These are phyloP conservation scores for Yarrowia divulgata DNA, from an alignment of 805 yeast genomes.

Conservation along the genomic window DNA sequence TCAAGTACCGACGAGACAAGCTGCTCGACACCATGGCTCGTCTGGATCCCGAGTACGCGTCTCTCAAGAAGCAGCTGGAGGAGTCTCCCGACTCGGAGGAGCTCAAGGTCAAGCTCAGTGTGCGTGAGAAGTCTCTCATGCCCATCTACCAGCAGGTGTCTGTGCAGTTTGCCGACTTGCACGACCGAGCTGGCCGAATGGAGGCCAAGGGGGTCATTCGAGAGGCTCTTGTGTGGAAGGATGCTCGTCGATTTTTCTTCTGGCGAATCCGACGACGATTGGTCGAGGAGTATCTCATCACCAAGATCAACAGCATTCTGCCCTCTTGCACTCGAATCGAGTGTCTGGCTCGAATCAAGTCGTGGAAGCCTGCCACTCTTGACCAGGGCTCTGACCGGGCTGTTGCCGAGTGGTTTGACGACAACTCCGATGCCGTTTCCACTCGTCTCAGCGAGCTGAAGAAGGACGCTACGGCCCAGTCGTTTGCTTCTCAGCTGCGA, in stretches of 20 bases:
- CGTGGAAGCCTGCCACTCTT: constrained; percentile 79
- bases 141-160: constrained; percentile 93
- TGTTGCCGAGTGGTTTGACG: constrained; percentile 86
- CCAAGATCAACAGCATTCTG: constrained; percentile 70
- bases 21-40: constrained; percentile 89
- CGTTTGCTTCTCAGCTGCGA: constrained; percentile 43
- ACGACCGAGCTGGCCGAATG: constrained; percentile 98
- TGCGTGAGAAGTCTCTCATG: constrained; percentile 77
- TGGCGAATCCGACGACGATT: constrained; percentile 98
- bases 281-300: constrained; percentile 87
- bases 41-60: constrained; percentile 77
- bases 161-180: constrained; percentile 96
- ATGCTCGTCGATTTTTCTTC: constrained; percentile 95
- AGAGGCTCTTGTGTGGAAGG: constrained; percentile 82
- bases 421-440: constrained; percentile 69
- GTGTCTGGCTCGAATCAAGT: constrained; percentile 82
- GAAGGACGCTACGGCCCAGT: constrained; percentile 45
- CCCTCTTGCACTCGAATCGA: constrained; percentile 73
- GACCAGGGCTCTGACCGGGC: constrained; percentile 75
- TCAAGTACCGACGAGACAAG: constrained; percentile 94
- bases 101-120: constrained; percentile 69
- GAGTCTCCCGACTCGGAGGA: constrained; percentile 62
- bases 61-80: constrained; percentile 61
- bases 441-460: constrained; percentile 43
- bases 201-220: constrained; percentile 89